Evolutionary conservation across 768 basidiomycete species (phyloP), one percentile per base, ranked within the genome.

Genomic region (Tephrocybe sp.): DNA sequence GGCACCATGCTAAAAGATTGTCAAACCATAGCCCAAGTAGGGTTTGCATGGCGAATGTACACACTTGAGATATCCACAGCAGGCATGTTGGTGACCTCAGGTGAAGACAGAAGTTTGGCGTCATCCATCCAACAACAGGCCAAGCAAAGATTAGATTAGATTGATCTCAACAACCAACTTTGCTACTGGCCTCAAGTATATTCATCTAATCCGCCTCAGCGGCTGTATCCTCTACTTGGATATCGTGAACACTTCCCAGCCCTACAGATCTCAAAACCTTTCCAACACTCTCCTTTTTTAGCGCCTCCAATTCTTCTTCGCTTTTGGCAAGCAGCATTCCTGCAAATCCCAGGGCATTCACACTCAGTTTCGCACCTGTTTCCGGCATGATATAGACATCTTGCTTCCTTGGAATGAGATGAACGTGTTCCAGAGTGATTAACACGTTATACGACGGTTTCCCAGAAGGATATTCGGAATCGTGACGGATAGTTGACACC

Each of bases 321-420:
- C 87, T 92, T 73, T 88, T 92, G 21, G 90, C 92, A 48, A 97
- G 79, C 54, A 97, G 60, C 85, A 91, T 83, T 1, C 95, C 95
- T 6, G 92, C 89, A 64, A 88, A 97, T 12, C 91, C 95, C 42
- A 97, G 76, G 39, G 95, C 79, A 66, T 98, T 97, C 37, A 98
- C 75, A 60, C 82, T 81, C 23, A 98, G 61, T 48, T 67, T 54
- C 28, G 82, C 78, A n/a, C 81, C 80, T 2, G 79, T 80, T 44
- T 72, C 75, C 47, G 68, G 54, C 4, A 88, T 67, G 10, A 61
- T 66, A 65, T 86, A 78, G n/a, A 65, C 68, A 63, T 93, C 91
- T 26, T 69, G 68, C 43, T 74, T 75, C 33, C 95, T 84, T 25
- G 95, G 95, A 61, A 98, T 83, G 50, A 97, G 51, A 66, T 96